Evolutionary conservation across 768 basidiomycete genomes (phyloP).

Genomic region (Tulasnella sp.): DNA sequence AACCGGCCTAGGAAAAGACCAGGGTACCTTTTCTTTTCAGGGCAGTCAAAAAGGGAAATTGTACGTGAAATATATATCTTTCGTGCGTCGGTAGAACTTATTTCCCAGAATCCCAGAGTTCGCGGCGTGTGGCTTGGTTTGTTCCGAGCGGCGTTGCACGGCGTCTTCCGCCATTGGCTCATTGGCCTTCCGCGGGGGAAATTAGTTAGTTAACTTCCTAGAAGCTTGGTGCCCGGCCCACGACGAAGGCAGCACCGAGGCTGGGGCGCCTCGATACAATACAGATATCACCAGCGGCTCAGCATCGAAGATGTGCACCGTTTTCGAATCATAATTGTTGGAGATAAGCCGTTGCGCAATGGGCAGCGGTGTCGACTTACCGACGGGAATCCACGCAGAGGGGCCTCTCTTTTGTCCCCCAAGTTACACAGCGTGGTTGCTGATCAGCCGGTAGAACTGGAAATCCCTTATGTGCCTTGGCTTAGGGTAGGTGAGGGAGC

Average conservation of each 20-base stretch:
- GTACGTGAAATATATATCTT: neutral
- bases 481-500: neutral
- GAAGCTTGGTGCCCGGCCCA: neutral
- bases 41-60: neutral
- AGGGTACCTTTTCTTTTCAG: too few relatives aligned
- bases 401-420: neutral
- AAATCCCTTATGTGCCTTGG: neutral
- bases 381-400: neutral
- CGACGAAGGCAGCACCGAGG: neutral
- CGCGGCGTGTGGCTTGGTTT: neutral
- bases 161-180: neutral
- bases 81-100: neutral
- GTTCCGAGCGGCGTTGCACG: neutral
- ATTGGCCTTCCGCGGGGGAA: neutral
- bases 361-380: neutral
- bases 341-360: neutral
- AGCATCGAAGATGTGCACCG: neutral
- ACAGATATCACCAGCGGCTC: neutral
- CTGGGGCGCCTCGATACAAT: neutral
- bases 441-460: neutral
- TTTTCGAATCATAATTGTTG: neutral
- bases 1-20: neutral
- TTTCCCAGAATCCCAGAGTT: neutral
- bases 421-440: neutral
- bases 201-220: too few relatives aligned